Conservation (phyloP, 2,329 filamentous ascomycete genomes). For the Drechmeria coniospora region DNA sequence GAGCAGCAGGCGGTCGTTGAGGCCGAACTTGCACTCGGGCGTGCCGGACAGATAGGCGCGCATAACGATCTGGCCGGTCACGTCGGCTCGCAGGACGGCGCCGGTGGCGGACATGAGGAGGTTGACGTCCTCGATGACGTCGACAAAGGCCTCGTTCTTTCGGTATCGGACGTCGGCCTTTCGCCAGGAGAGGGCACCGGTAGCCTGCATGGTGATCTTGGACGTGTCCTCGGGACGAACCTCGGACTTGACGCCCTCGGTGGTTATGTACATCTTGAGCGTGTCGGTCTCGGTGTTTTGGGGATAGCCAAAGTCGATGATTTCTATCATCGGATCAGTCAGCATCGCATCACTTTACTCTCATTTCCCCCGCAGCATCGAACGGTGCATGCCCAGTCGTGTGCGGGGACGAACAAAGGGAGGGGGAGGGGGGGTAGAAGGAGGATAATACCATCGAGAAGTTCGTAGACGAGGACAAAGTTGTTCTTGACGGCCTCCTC, state of each 20-base stretch:
- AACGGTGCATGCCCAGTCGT: too few species aligned
- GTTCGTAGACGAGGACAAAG: constrained; percentile 95
- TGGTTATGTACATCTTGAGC: constrained; percentile 99
- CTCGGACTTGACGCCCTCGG: constrained; percentile 92
- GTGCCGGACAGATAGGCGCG: constrained; percentile 92
- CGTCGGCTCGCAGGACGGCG: constrained; percentile 85
- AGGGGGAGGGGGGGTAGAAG: too few species aligned
- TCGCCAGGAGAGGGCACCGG: constrained; percentile 90
- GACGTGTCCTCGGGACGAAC: constrained; percentile 78
- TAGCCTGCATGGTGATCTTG: constrained; percentile 98
- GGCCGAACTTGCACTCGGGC: constrained; percentile 95
- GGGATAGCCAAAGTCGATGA: constrained; percentile 96
- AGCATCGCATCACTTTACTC: neutral
- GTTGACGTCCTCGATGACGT: constrained; percentile 98
- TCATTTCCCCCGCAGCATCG: neutral
- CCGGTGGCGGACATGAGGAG: constrained; percentile 97
- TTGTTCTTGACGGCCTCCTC: constrained; percentile 99
- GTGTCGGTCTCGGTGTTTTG: constrained; percentile 99
- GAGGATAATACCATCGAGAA: constrained; percentile 70
- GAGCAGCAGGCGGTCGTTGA: constrained; percentile 89
- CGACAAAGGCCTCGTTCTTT: constrained; percentile 98
- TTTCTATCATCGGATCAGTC: constrained; percentile 47
- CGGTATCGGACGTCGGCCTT: constrained; percentile 96
- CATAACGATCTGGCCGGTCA: constrained; percentile 97
- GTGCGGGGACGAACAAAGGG: neutral